Evolutionary conservation across 1,284 basidiomycete species (phyloP), one percentile per base, ranked within the genome.

Genomic region (Pseudozyma sp.): DNA sequence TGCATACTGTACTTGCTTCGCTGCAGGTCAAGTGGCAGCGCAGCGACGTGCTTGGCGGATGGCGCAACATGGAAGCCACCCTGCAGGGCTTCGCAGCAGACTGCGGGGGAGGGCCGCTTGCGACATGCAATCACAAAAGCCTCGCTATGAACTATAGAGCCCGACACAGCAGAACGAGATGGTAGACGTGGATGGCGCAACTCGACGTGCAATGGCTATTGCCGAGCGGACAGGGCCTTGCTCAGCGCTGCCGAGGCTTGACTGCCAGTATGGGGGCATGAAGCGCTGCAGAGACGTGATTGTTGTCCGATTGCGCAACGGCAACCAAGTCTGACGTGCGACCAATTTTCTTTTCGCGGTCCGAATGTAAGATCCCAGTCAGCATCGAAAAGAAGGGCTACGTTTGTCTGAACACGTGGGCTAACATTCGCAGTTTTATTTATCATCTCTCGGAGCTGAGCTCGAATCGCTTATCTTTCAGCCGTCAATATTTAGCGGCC

Each of bases 171-270:
- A 16, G 7, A 5, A 16, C 4, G 14, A 54, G 37, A 10, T 42
- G 40, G 13, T n/a, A 42, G 10, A 7, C 40, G 7, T 1, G 33
- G 42, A 68, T 68, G 49, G 65, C 65, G 65, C 58, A 68, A 68
- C 65, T 19, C 51, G 65, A 61, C 43, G 40, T 42, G 43, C 43
- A 8, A 44, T 54, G 33, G 33, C 3, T 44, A 16, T 53, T 31
- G 14, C 30, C 42, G 51, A 24, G 42, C 34, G 35, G 29, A 39
- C 49, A 42, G 33, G 24, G 24, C 24, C 24, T 24, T 24, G 24
- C 35, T 37, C 35, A 37, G 35, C 35, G 35, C 8, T 37, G 35
- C 35, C 35, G 35, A 10, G 35, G 35, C 35, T 37, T 4, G 24
- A 24, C 24, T 24, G 11, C 19, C 6, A 13, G 19, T 4, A 43